Percentiles rank a stretch among this genome's conserved stretches.
Conservation (phyloP, 345 rosid genomes). For the Hirschfeldia incana region DNA sequence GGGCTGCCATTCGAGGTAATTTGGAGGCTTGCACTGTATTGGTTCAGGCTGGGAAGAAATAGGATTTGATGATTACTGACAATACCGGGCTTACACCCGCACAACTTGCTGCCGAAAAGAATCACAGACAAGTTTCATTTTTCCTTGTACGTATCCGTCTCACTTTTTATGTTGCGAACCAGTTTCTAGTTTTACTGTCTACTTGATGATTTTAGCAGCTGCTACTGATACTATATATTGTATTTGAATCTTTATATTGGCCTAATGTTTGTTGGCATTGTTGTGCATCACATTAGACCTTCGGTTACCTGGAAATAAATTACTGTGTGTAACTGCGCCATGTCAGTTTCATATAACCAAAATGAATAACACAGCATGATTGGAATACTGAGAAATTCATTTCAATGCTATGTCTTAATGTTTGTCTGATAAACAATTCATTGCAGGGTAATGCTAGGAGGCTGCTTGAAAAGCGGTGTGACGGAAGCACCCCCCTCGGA, state of each 20-base stretch:
- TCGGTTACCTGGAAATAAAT: conserved; percentile 16
- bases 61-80: conserved; percentile 85
- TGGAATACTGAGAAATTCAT: background rate
- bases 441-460: conserved; percentile 91
- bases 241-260: conserved; percentile 12
- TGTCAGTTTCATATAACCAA: conserved; percentile 1
- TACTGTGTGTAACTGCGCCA: background rate
- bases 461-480: conserved; percentile 83
- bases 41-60: conserved; percentile 97
- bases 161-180: conserved; percentile 26
- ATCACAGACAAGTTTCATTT: conserved; percentile 97
- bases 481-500: conserved; percentile 71
- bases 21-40: conserved; percentile 97
- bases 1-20: conserved; percentile 99
- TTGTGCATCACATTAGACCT: conserved; percentile 20
- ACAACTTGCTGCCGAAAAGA: conserved; percentile 96
- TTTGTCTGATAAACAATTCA: conserved; percentile 14
- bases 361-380: conserved; percentile 11
- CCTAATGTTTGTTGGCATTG: background rate
- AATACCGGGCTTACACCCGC: conserved; percentile 95
- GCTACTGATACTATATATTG: conserved; percentile 7
- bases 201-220: conserved; percentile 16
- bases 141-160: conserved; percentile 84
- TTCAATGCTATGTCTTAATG: conserved; percentile 1
- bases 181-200: conserved; percentile 21